These are phyloP conservation scores for Starmerella riodocensis DNA, from an alignment of 805 yeast genomes.

Conservation along the genomic window DNA sequence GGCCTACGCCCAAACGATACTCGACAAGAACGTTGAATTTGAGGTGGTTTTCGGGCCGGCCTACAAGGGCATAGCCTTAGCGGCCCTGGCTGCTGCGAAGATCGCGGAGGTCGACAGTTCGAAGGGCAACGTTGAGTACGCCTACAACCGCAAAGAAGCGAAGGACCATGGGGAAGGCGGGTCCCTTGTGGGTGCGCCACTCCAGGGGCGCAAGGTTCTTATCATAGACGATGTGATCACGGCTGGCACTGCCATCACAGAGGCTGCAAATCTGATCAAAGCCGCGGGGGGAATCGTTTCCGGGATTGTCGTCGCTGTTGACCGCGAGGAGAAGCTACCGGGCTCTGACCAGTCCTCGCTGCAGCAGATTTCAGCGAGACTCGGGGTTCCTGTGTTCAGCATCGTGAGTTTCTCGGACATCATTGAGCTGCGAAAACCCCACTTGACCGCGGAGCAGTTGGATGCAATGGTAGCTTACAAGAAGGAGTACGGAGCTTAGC, in stretches of 20 bases:
- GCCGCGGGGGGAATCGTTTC: conserved; percentile 58
- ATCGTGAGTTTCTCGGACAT: conserved; percentile 71
- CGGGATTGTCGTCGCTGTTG: conserved; percentile 82
- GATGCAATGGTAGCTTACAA: conserved; percentile 24
- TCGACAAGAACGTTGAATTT: conserved; percentile 66
- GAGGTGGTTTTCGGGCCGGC: conserved; percentile 96
- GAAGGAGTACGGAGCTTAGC: conserved; percentile 25
- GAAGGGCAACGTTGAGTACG: conserved; percentile 59
- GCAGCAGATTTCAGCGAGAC: conserved; percentile 56
- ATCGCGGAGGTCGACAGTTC: conserved; percentile 70
- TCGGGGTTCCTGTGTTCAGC: conserved; percentile 68
- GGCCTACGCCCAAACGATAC: conserved; percentile 80
- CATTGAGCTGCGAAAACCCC: conserved; percentile 40
- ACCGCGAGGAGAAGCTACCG: conserved; percentile 79
- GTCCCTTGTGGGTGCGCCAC: conserved; percentile 69
- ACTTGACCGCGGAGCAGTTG: conserved; percentile 21
- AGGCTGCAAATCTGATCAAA: conserved; percentile 71
- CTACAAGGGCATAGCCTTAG: conserved; percentile 91
- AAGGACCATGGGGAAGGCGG: conserved; percentile 99
- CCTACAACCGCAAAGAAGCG: conserved; percentile 81
- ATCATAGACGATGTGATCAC: conserved; percentile 96
- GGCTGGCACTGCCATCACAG: conserved; percentile 95
- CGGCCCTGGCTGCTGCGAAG: conserved; percentile 85
- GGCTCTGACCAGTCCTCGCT: conserved; percentile 65
- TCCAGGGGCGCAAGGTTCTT: conserved; percentile 58